phyloP scores from a whole-genome alignment of 2,329 filamentous ascomycete species.

The Sordariomycetes sp. region DNA sequence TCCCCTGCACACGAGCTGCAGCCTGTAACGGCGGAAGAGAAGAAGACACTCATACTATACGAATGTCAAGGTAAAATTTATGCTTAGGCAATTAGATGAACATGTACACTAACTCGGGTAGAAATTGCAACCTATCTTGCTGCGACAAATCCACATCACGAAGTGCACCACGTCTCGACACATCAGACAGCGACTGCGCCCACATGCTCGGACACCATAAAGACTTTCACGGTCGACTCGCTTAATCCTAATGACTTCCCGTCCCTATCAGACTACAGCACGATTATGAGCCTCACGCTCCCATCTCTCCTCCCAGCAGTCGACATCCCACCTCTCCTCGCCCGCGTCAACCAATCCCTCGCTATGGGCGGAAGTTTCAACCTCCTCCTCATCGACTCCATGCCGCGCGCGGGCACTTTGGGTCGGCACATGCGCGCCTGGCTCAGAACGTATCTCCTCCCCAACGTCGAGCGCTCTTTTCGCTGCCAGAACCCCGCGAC shows the following conservation, averaged over 20 bases:
- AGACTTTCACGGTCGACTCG: no score
- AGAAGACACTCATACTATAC: constrained; percentile 34
- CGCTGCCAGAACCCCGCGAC: constrained; percentile 50
- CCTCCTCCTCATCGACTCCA: constrained; percentile 53
- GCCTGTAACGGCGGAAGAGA: background rate
- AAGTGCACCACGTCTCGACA: constrained; percentile 4
- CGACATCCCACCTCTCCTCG: background rate
- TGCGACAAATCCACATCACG: background rate
- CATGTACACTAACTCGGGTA: background rate
- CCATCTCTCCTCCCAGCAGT: constrained; percentile 27
- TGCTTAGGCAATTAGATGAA: background rate
- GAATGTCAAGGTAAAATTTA: constrained; percentile 34
- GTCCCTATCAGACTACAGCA: constrained; percentile 18
- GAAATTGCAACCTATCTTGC: constrained; percentile 2
- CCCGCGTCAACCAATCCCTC: constrained; percentile 25
- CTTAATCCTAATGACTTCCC: background rate
- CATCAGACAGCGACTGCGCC: background rate
- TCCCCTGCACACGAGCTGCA: background rate
- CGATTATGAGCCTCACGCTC: constrained; percentile 28
- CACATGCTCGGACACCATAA: no score
- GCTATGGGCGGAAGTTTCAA: constrained; percentile 45
- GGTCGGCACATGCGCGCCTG: constrained; percentile 50
- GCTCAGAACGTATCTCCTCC: constrained; percentile 51
- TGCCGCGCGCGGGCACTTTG: constrained; percentile 43
- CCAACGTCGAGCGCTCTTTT: constrained; percentile 49